phyloP scores from a whole-genome alignment of 2,329 filamentous ascomycete species.

The Tolypocladium inflatum region DNA sequence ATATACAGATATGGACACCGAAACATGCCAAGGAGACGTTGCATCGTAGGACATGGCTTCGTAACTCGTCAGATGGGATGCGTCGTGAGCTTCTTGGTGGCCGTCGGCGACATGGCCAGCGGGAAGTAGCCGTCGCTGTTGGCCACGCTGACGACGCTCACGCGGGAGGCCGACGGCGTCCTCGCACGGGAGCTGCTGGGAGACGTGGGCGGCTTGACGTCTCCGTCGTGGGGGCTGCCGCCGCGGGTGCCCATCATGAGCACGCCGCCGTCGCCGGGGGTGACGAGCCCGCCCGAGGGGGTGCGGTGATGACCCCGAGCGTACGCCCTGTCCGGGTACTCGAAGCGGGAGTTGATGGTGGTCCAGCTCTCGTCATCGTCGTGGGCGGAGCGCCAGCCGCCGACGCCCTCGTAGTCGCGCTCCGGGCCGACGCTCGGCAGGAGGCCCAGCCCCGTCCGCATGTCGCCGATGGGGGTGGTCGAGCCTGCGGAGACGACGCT shows the following conservation, averaged over 20 bases:
- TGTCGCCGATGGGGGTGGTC: constrained; percentile 23
- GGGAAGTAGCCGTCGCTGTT: constrained; percentile 34
- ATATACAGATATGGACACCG: not conserved
- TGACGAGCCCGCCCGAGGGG: constrained; percentile 27
- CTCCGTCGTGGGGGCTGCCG: constrained; percentile 22
- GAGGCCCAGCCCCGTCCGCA: constrained; percentile 28
- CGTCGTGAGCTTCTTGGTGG: constrained; percentile 14
- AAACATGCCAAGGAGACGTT: not conserved
- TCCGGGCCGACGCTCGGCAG: constrained; percentile 39
- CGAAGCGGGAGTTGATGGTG: constrained; percentile 41
- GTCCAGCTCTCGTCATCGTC: constrained; percentile 39
- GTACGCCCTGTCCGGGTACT: constrained; percentile 33
- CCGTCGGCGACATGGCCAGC: constrained; percentile 20
- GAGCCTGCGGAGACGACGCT: constrained; percentile 21
- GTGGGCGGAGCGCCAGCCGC: constrained; percentile 40
- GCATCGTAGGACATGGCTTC: not conserved
- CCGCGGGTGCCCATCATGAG: constrained; percentile 34
- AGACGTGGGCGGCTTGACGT: constrained; percentile 15
- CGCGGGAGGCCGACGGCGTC: constrained; percentile 33
- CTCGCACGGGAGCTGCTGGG: constrained; percentile 40
- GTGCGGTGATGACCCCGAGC: constrained; percentile 33
- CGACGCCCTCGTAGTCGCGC: constrained; percentile 50
- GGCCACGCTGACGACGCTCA: constrained; percentile 16
- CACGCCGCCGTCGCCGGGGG: constrained; percentile 29
- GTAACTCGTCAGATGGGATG: not conserved